These are phyloP conservation scores for Crithidia brevicula DNA, from an alignment of 208 protist genomes.

Conservation along the genomic window DNA sequence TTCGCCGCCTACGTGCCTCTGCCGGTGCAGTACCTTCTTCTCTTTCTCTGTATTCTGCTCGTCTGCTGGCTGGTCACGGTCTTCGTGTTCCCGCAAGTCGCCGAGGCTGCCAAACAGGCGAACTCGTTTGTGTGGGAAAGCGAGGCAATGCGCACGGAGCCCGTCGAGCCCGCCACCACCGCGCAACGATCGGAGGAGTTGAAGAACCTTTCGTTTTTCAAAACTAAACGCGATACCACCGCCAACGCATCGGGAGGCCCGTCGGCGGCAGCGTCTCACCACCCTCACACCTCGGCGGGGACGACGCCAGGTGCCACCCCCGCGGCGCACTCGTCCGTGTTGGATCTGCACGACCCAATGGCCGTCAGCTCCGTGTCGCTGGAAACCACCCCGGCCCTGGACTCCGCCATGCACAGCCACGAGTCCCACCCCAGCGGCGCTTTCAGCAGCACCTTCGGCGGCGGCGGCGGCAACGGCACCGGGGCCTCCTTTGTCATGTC, in stretches of 20 bases:
- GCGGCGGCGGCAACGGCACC: slow-evolving; percentile 5
- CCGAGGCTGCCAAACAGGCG: slow-evolving; percentile 35
- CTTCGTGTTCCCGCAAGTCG: slow-evolving; percentile 60
- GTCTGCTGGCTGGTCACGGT: slow-evolving; percentile 37
- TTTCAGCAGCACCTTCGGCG: background rate
- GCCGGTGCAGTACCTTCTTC: slow-evolving; percentile 46
- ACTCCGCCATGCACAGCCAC: background rate
- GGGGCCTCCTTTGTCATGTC: slow-evolving; percentile 42
- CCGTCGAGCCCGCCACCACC: slow-evolving; percentile 14
- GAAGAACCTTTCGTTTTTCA: slow-evolving; percentile 36
- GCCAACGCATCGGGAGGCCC: background rate
- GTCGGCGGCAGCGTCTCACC: slow-evolving; percentile 3
- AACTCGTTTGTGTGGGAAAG: slow-evolving; percentile 75
- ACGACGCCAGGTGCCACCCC: background rate
- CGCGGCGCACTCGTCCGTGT: background rate
- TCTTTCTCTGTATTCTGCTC: slow-evolving; percentile 47
- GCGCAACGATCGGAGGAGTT: slow-evolving; percentile 5
- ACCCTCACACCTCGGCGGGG: background rate
- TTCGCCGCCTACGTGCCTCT: slow-evolving; percentile 58
- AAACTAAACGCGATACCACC: background rate
- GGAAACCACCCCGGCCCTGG: background rate
- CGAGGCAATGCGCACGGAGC: slow-evolving; percentile 57
- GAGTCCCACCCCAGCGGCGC: background rate
- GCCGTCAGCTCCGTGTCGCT: slow-evolving; percentile 7
- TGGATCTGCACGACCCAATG: slow-evolving; percentile 1